Base-by-base conservation (phyloP, 116 monocot genomes). In the Posidonia oceanica region DNA sequence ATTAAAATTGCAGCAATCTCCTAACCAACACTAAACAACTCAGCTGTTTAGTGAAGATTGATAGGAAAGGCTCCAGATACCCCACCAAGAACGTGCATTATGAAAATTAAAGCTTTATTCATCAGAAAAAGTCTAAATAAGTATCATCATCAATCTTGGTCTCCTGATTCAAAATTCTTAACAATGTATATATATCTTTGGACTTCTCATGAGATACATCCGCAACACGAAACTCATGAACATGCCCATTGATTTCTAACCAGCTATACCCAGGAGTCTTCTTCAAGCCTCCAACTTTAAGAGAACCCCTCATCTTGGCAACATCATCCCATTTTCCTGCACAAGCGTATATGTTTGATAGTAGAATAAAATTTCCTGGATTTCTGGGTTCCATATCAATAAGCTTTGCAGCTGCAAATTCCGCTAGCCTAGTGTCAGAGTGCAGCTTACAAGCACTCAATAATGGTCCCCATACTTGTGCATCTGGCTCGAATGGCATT, bases 261-360 rank as follows among this genome's bases (percentile, higher is more conserved):
- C 80, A 83, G 68, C 83, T 86, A 44, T 58, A 75, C 12, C 83
- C 83, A 21, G 75, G 78, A 6, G 69, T 72, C 63, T 86, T 86
- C 75, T 71, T 80, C 40, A 86, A 54, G 40, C 83, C 71, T 38
- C 61, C 70, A 57, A 67, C 59, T 58, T 67, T 76, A 16, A 86
- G 78, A 57, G 77, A 69, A 37, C 17, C 71, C 63, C 84, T 80
- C 78, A 78, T 77, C 56, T 68, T 81, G 16, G 81, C 70, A 22
- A 81, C 80, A 48, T 44, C 75, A 37, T 75, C 74, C 84, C 81
- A 81, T 36, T 64, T 84, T 21, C 75, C 75, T 14, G 72, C 72
- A 11, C 65, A 71, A 4, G 81, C 84, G 67, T 84, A 81, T 54
- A 81, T 75, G 59, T 84, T 84, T 10, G 84, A 80, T 13, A 81